Percentiles rank a stretch among this genome's conserved stretches.
These are phyloP conservation scores for Citrullus amarus DNA, from an alignment of 306 rosid species.

Conservation along the genomic window DNA sequence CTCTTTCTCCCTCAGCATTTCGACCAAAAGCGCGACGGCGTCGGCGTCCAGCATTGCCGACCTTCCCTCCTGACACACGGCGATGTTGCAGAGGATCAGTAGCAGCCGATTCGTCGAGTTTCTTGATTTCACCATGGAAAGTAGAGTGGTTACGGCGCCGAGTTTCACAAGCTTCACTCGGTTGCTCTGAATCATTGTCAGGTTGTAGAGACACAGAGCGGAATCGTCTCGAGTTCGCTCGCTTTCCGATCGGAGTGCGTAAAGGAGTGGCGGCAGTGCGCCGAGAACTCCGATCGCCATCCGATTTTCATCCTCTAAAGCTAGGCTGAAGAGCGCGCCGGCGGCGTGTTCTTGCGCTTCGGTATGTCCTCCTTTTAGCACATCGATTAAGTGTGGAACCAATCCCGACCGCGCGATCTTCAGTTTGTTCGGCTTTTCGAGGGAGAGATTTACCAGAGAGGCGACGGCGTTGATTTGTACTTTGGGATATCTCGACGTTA, in stretches of 20 bases:
- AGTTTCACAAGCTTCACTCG: constrained; percentile 65
- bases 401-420: constrained; percentile 72
- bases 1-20: constrained; percentile 37
- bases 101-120: constrained; percentile 35
- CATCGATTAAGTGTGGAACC: constrained; percentile 56
- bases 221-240: constrained; percentile 70
- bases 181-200: constrained; percentile 62
- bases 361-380: constrained; percentile 46
- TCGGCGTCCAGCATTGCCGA: constrained; percentile 68
- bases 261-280: constrained; percentile 66
- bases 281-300: constrained; percentile 91
- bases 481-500: constrained; percentile 41
- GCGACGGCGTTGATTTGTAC: constrained; percentile 84
- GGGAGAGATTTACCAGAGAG: constrained; percentile 67
- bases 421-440: constrained; percentile 68
- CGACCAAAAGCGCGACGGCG: constrained; percentile 59
- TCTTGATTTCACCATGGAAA: constrained; percentile 37
- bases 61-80: constrained; percentile 54
- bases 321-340: constrained; percentile 79
- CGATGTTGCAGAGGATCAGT: constrained; percentile 62
- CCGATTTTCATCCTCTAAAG: constrained; percentile 60
- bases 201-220: constrained; percentile 70
- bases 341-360: constrained; percentile 96
- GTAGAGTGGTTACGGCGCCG: constrained; percentile 38
- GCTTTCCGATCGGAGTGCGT: constrained; percentile 64